Evolutionary conservation across 176 grass and related monocot genomes (phyloP), one percentile per base, ranked within the genome.

Genomic region (Neostapfia colusana): DNA sequence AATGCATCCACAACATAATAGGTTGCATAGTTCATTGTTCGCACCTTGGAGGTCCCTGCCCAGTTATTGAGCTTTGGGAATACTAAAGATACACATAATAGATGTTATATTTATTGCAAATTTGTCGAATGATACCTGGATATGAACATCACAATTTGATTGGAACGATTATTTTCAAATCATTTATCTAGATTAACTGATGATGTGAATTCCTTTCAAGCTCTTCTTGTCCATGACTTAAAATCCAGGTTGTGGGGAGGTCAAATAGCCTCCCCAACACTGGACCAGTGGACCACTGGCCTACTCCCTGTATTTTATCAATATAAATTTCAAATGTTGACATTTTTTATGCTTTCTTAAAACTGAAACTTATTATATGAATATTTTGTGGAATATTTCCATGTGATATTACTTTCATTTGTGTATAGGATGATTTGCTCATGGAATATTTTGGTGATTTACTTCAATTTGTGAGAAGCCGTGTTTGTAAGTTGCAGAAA

Each of bases 381-480:
- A 48, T 27, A 46, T 55, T 44, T 48, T 20, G 65, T 7, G 14
- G 16, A 76, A 57, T 2, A 36, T 60, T 78, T 53, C 63, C 0
- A 31, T 69, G 2, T 17, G 69, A 40, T 54, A 37, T 57, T 55
- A 44, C 66, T 28, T 89, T 78, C 58, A 21, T 66, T 89, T 60
- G 50, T 69, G n/a, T 91, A 60, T 81, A 91, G 90, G 88, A 89
- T 42, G 81, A 97, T 82, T 90, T 93, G 74, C 93, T 93, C n/a
- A 90, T 83, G 81, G 90, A 89, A 73, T 88, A 93, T 67, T 97
- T 97, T 31, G 48, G 84, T 67, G 88, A 91, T 66, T 77, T 93
- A 58, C 84, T 93, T 74, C 88, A 65, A 67, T 91, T 90, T 71
- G 90, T 93, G 69, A 93, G 80, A 76, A 80, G 69, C 37, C 79